These are phyloP conservation scores for Echria macrotheca DNA, from an alignment of 495 filamentous ascomycete genomes.

Conservation along the genomic window DNA sequence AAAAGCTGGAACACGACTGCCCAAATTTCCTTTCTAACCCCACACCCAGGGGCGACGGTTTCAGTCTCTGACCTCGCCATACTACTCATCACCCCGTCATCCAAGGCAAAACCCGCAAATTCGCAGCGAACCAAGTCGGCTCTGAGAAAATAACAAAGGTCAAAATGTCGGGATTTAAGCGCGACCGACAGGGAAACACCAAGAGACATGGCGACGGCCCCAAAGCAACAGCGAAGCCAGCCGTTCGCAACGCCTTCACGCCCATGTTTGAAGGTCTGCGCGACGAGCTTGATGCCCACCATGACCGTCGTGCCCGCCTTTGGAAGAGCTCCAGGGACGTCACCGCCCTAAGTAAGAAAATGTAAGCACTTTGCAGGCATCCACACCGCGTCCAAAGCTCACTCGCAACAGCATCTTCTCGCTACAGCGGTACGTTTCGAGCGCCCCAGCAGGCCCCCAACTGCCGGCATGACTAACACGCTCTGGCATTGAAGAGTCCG, in stretches of 20 bases:
- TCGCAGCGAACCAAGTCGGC: too few relatives aligned
- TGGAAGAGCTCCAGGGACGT: conserved; percentile 88
- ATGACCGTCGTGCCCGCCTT: conserved; percentile 83
- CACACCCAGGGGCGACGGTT: too few relatives aligned
- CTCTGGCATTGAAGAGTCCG: conserved; percentile 51
- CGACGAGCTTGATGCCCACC: conserved; percentile 85
- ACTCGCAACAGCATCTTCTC: conserved; percentile 80
- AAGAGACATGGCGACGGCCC: conserved; percentile 30
- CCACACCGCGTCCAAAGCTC: not conserved
- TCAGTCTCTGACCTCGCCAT: too few relatives aligned
- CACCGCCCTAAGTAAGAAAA: conserved; percentile 93
- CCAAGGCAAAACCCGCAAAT: too few relatives aligned
- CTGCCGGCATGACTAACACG: too few relatives aligned
- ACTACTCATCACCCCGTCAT: too few relatives aligned
- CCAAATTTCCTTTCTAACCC: too few relatives aligned
- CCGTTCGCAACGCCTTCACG: conserved; percentile 48
- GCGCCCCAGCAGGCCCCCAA: not conserved
- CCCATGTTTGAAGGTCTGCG: conserved; percentile 83
- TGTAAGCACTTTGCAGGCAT: conserved; percentile 52
- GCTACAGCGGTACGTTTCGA: conserved; percentile 64
- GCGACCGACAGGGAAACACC: conserved; percentile 55
- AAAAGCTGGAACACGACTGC: too few relatives aligned
- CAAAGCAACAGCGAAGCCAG: conserved; percentile 25
- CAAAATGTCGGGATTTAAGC: conserved; percentile 46
- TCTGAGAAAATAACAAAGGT: too few relatives aligned